Conservation (phyloP, 257 asterid genomes). For the Penstemon davidsonii region DNA sequence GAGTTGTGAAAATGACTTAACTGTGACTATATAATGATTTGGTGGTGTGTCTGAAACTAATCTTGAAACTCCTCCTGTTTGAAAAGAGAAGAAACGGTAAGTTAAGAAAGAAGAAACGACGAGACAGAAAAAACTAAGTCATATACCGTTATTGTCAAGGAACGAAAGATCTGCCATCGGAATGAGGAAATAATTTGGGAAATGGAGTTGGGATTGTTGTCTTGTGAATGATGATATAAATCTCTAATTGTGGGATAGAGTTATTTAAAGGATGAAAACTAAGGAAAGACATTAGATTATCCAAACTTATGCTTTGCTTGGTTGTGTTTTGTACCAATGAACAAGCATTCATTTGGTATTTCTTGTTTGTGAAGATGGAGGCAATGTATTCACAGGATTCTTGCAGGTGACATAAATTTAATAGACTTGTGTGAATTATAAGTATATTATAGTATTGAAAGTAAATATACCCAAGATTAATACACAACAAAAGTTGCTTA, state of each 20-base stretch:
- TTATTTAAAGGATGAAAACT: conserved; percentile 10
- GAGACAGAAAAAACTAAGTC: background rate
- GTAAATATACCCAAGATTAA: no score
- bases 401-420: no score
- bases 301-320: conserved; percentile 14
- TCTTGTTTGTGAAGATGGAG: no score
- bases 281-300: no score
- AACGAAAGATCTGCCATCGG: conserved; percentile 14
- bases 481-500: no score
- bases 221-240: background rate
- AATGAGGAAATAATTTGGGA: conserved; percentile 2
- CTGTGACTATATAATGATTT: conserved; percentile 42
- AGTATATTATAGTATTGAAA: no score
- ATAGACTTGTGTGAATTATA: no score
- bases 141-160: conserved; percentile 5
- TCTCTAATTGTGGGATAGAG: background rate
- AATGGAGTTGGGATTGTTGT: background rate
- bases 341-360: conserved; percentile 4
- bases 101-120: background rate
- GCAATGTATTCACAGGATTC: no score
- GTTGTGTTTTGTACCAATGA: background rate
- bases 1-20: conserved; percentile 50
- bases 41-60: conserved; percentile 52
- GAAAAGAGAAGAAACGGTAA: background rate
- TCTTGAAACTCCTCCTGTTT: conserved; percentile 6